phyloP scores from a whole-genome alignment of 108 stramenopile species.

The Cyclotella atomus region DNA sequence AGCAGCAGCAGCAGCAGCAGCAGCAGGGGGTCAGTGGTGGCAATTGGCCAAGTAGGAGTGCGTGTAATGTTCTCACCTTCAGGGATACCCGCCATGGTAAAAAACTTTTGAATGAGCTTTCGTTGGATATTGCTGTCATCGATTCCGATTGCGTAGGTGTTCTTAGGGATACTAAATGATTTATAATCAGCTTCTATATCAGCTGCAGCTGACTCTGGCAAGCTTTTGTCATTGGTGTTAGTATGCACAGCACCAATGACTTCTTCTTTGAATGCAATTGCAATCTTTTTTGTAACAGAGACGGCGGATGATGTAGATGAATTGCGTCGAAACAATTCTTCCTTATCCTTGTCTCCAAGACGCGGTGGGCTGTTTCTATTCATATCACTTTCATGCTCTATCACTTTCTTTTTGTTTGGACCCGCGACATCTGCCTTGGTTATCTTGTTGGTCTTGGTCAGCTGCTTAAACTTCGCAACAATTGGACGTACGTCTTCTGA shows the following conservation, averaged over 20 bases:
- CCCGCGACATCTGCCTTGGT: conserved; percentile 28
- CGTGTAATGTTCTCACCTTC: conserved; percentile 13
- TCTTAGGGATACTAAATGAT: conserved; percentile 48
- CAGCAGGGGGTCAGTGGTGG: no score
- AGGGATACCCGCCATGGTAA: conserved; percentile 46
- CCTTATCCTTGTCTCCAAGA: not conserved
- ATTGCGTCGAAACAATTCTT: not conserved
- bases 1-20: not conserved
- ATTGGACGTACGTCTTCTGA: conserved; percentile 52
- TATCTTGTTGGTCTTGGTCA: conserved; percentile 41
- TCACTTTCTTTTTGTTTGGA: conserved; percentile 21
- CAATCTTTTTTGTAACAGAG: conserved; percentile 21
- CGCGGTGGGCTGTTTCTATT: not conserved
- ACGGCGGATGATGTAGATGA: not conserved
- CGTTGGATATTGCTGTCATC: conserved; percentile 74
- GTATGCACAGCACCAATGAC: not conserved
- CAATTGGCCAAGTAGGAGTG: not conserved
- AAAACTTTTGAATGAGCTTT: conserved; percentile 54
- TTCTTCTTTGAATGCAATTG: conserved; percentile 22
- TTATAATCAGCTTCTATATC: conserved; percentile 1
- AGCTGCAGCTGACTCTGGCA: not conserved
- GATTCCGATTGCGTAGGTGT: conserved; percentile 55
- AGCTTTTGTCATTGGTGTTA: not conserved
- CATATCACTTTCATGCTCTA: no score
- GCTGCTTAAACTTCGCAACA: conserved; percentile 58